Base-by-base conservation (phyloP, 176 grass and related monocot species). In the Rhynchospora pubera region DNA sequence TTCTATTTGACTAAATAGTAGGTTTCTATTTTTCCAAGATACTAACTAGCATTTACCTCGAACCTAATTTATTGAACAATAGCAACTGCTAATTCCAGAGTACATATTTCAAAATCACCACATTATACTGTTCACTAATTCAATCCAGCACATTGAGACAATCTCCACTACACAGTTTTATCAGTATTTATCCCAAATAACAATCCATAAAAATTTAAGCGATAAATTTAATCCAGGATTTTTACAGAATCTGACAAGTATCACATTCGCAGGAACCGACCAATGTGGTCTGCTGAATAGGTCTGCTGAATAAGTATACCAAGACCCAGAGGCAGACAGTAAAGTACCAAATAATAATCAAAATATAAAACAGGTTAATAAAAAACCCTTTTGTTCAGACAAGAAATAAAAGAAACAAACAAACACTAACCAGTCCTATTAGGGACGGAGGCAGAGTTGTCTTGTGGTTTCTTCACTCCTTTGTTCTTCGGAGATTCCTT, bases 351-450 rank as follows among this genome's bases (percentile, higher is more conserved):
- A 57, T 16, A 57, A 16, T 6, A 57, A 5, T n/a, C 24, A 9
- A 62, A 24, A 1, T 62, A 2, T 65, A 23, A 63, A 51, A 28
- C 26, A 28, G 26, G 26, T 28, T 28, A 28, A 19, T 26, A 74
- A 51, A 51, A 73, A 24, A 28, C 26, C 69, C 5, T 21, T 53
- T 28, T 75, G 21, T 75, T 53, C 7, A 23, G 53, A 60, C 62
- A 45, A 44, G 26, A 28, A 28, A 28, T 0, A 28, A 28, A 39
- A 39, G 28, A 79, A 16, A 77, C 10, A 57, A 80, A 16, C 8
- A 80, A 61, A 80, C 9, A 48, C 60, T 48, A 81, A 81, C 60
- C 16, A 9, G 26, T 65, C 62, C 65, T 81, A 64, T 39, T 32
- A 15, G 55, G 42, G 42, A 13, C 13, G 65, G 43, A 47, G 45